Conservation (phyloP, 108 stramenopile species). For the Fragilaria crotonensis region DNA sequence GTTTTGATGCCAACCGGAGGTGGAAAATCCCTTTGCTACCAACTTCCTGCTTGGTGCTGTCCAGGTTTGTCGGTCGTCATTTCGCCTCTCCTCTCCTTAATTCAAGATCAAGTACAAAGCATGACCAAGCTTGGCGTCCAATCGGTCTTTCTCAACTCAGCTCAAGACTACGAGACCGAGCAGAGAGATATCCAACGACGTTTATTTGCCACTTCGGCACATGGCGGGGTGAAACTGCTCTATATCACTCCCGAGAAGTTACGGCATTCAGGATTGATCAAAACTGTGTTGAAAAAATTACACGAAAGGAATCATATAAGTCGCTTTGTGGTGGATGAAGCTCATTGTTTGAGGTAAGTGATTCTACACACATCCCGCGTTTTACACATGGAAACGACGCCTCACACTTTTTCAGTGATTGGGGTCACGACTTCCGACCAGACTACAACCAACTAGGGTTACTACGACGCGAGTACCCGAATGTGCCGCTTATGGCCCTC, state of each 20-base stretch:
- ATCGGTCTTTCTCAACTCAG: slow-evolving; percentile 72
- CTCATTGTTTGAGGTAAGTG: slow-evolving; percentile 75
- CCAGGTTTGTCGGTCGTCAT: slow-evolving; percentile 92
- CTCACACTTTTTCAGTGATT: slow-evolving; percentile 26
- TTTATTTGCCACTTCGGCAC: slow-evolving; percentile 46
- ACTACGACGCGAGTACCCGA: slow-evolving; percentile 86
- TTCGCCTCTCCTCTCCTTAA: slow-evolving; percentile 92
- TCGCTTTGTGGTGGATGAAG: slow-evolving; percentile 98
- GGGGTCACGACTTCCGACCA: slow-evolving; percentile 69
- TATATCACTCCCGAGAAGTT: slow-evolving; percentile 99
- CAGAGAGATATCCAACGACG: slow-evolving; percentile 48
- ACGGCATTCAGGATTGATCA: slow-evolving; percentile 61
- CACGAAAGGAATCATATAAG: slow-evolving; percentile 62
- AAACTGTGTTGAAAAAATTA: slow-evolving; percentile 59
- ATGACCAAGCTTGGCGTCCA: slow-evolving; percentile 79
- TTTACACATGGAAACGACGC: too few species aligned
- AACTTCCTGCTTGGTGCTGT: slow-evolving; percentile 94
- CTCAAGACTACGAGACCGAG: slow-evolving; percentile 79
- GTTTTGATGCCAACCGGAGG: slow-evolving; percentile 99
- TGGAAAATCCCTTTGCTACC: slow-evolving; percentile 86
- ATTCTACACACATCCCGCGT: too few species aligned
- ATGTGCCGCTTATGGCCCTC: slow-evolving; percentile 94
- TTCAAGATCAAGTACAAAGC: slow-evolving; percentile 95
- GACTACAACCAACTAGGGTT: slow-evolving; percentile 87
- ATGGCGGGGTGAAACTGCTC: slow-evolving; percentile 89